phyloP scores from a whole-genome alignment of 1,284 basidiomycete genomes.

The Cystobasidiaceae sp. region DNA sequence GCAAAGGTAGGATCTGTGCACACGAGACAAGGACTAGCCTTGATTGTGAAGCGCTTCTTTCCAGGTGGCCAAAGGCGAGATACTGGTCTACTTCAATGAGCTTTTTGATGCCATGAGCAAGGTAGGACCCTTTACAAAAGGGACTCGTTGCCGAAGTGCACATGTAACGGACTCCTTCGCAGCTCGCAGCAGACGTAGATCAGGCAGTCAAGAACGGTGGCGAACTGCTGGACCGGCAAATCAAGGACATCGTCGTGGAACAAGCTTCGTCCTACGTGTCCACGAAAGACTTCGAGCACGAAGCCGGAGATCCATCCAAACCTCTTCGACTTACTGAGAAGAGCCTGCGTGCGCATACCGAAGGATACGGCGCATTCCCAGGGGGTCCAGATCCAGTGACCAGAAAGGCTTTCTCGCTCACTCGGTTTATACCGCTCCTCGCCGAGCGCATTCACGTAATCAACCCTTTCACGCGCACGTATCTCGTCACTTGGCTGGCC shows the following conservation, averaged over 20 bases:
- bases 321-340: background rate
- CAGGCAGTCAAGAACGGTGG: constrained; percentile 97
- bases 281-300: background rate
- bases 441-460: constrained; percentile 90
- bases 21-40: background rate
- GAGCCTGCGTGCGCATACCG: background rate
- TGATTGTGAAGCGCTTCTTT: constrained; percentile 50
- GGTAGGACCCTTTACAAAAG: constrained; percentile 50
- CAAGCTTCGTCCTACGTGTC: constrained; percentile 93
- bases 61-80: constrained; percentile 96
- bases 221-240: constrained; percentile 89
- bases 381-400: background rate
- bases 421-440: constrained; percentile 89
- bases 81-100: constrained; percentile 95
- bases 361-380: background rate
- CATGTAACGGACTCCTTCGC: constrained; percentile 55
- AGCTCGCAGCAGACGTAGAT: constrained; percentile 96
- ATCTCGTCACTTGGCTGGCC: constrained; percentile 93
- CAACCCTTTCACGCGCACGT: constrained; percentile 92
- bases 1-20: constrained; percentile 37
- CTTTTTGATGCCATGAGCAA: constrained; percentile 97
- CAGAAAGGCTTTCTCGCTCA: constrained; percentile 72
- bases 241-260: constrained; percentile 97
- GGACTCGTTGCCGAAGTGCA: background rate
- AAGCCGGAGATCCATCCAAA: background rate